phyloP scores from a whole-genome alignment of 768 basidiomycete genomes.

The Termitomyces sp. region DNA sequence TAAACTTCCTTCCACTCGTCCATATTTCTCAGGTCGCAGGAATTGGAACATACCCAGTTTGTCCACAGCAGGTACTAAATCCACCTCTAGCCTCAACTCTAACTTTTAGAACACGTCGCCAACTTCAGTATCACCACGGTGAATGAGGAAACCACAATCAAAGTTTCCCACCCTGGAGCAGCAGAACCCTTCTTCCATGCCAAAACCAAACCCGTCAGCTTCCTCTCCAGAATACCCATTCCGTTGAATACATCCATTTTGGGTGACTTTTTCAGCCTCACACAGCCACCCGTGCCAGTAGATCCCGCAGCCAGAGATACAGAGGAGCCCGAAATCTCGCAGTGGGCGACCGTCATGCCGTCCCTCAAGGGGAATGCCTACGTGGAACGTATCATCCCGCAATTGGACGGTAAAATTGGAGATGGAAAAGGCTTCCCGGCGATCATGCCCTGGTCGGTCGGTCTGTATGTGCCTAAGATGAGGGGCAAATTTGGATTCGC shows the following conservation, averaged over 20 bases:
- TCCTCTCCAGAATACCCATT: slow-evolving; percentile 19
- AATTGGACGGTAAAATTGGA: slow-evolving; percentile 17
- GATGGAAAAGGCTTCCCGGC: slow-evolving; percentile 22
- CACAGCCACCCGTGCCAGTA: slow-evolving; percentile 18
- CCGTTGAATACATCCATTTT: slow-evolving; percentile 13
- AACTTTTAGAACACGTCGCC: slow-evolving; percentile 22
- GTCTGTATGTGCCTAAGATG: slow-evolving; percentile 1
- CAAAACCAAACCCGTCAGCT: slow-evolving; percentile 18
- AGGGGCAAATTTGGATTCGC: background rate
- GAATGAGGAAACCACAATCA: slow-evolving; percentile 17
- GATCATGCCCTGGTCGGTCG: slow-evolving; percentile 17
- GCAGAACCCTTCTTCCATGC: slow-evolving; percentile 24
- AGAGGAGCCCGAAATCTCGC: slow-evolving; percentile 17
- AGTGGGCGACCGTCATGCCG: slow-evolving; percentile 15
- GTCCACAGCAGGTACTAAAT: background rate
- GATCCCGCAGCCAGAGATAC: slow-evolving; percentile 14
- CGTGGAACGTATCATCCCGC: slow-evolving; percentile 6
- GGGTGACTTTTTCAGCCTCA: slow-evolving; percentile 10
- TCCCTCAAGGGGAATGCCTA: slow-evolving; percentile 12
- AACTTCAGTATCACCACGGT: slow-evolving; percentile 19
- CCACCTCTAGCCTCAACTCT: background rate
- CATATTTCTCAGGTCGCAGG: slow-evolving; percentile 17
- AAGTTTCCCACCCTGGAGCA: slow-evolving; percentile 16
- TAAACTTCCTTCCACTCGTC: background rate
- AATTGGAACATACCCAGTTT: slow-evolving; percentile 31